phyloP scores from a whole-genome alignment of 2,329 filamentous ascomycete species.

The Paecilomyces formosus region DNA sequence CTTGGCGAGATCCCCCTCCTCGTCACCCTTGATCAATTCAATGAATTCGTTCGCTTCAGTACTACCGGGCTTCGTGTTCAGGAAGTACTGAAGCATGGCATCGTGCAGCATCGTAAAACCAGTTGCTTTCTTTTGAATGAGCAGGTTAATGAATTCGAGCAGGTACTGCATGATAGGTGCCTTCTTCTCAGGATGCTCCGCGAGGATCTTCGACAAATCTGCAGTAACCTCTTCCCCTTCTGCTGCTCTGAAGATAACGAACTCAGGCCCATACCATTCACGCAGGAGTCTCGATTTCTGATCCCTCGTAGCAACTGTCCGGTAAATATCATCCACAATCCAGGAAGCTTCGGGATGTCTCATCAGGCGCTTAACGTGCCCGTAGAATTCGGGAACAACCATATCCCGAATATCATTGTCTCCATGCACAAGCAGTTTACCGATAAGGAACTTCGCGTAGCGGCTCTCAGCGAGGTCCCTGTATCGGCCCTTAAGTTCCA shows the following conservation, averaged over 20 bases:
- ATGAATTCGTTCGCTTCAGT: constrained; percentile 81
- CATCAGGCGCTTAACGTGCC: constrained; percentile 84
- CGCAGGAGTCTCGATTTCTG: constrained; percentile 80
- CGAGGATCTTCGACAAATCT: constrained; percentile 69
- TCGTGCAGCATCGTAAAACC: constrained; percentile 98
- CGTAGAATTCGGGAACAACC: constrained; percentile 91
- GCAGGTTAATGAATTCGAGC: constrained; percentile 77
- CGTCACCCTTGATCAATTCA: constrained; percentile 85
- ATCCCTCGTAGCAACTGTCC: constrained; percentile 73
- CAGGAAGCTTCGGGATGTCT: constrained; percentile 94
- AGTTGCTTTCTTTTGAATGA: constrained; percentile 93
- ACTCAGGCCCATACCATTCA: constrained; percentile 96
- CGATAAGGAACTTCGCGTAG: constrained; percentile 96
- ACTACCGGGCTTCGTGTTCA: constrained; percentile 67
- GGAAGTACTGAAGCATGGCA: constrained; percentile 94
- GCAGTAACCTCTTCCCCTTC: constrained; percentile 45
- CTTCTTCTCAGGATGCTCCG: constrained; percentile 74
- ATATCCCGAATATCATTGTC: constrained; percentile 79
- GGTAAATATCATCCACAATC: constrained; percentile 96
- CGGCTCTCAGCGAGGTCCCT: constrained; percentile 81
- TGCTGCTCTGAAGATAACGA: constrained; percentile 65
- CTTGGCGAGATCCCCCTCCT: constrained; percentile 82
- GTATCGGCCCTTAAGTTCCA: constrained; percentile 79
- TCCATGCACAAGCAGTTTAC: constrained; percentile 89
- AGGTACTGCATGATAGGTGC: constrained; percentile 79